phyloP scores from a whole-genome alignment of 371 early-diverging fungal genomes.

The Rhizopus arrhizus region DNA sequence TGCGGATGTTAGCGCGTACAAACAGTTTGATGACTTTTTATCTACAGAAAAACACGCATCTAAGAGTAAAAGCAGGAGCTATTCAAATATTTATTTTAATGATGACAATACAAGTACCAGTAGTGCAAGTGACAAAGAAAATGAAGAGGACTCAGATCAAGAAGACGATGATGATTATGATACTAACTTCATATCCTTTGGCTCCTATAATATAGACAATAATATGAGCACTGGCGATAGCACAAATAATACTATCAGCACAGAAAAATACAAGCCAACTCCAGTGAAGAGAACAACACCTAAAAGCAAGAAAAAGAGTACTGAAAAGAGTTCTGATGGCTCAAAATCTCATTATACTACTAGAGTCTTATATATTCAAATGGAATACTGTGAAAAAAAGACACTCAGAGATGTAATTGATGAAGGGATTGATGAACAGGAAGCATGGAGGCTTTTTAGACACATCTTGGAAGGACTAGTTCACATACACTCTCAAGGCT shows the following conservation, averaged over 20 bases:
- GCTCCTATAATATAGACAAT: slow-evolving; percentile 15
- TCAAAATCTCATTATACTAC: slow-evolving; percentile 41
- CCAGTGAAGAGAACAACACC: slow-evolving; percentile 15
- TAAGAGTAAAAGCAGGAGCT: slow-evolving; percentile 54
- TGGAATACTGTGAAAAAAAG: slow-evolving; percentile 97
- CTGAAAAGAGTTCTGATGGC: slow-evolving; percentile 26
- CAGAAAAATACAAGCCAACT: slow-evolving; percentile 13
- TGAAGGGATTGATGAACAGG: slow-evolving; percentile 73
- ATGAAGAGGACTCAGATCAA: slow-evolving; percentile 16
- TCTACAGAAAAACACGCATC: slow-evolving; percentile 46
- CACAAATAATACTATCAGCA: slow-evolving; percentile 7
- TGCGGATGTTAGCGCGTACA: slow-evolving; percentile 52
- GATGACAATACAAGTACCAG: slow-evolving; percentile 34
- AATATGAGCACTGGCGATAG: slow-evolving; percentile 12
- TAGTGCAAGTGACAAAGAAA: slow-evolving; percentile 47
- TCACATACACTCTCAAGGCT: slow-evolving; percentile 82
- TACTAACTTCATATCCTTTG: slow-evolving; percentile 42
- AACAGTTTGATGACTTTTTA: slow-evolving; percentile 56
- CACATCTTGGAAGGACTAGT: slow-evolving; percentile 89
- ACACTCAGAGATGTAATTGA: slow-evolving; percentile 89
- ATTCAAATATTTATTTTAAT: slow-evolving; percentile 54
- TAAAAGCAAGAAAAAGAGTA: slow-evolving; percentile 27
- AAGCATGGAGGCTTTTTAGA: slow-evolving; percentile 70
- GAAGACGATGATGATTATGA: slow-evolving; percentile 26
- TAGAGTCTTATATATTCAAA: slow-evolving; percentile 88